Evolutionary conservation across 2,329 filamentous ascomycete genomes (phyloP), one percentile per base, ranked within the genome.

Genomic region (Monosporascus ibericus): DNA sequence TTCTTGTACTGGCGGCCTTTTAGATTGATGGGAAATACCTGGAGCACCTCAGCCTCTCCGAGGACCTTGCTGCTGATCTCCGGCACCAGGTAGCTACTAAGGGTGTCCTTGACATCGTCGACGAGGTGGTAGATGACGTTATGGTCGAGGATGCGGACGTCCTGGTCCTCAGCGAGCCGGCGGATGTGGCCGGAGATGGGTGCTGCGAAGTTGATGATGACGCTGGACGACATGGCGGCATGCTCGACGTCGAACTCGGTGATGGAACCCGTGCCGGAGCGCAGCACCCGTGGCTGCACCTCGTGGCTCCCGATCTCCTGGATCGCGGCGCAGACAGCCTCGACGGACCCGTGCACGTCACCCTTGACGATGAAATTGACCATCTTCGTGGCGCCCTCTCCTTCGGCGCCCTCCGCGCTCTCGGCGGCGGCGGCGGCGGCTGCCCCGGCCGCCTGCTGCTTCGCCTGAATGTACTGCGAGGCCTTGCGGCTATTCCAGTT

Each of bases 331-430:
- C 85, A 78, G 3, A 97, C 87, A 2, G 94, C 94, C 73, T 99
- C 94, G 0, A 92, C 91, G 0, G 92, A 97, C 38, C 94, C 94
- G 55, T 87, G 88, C 18, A 97, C 94, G 63, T 99, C 94, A 50
- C 86, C 92, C 70, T 95, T 96, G 72, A 99, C 78, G 53, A 94
- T 83, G 70, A 97, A 94, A 62, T 87, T 87, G 47, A 96, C 79
- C 17, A 79, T 72, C 48, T 76, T 75, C 7, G 78, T 70, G 8
- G 76, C 74, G 36, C 67, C 62, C 47, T 69, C 74, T 46, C 71
- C 73, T 47, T 61, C 55, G 3, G 55, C 55, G 17, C 60, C 58
- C 5, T 65, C 62, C 37, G 70, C 68, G 37, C 67, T 69, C 5
- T 64, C 68, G 17, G 66, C 65, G 9, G 70, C 68, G 9, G 67